Evolutionary conservation across 371 early-diverging fungal genomes (phyloP).

Genomic region (Circinella minor): DNA sequence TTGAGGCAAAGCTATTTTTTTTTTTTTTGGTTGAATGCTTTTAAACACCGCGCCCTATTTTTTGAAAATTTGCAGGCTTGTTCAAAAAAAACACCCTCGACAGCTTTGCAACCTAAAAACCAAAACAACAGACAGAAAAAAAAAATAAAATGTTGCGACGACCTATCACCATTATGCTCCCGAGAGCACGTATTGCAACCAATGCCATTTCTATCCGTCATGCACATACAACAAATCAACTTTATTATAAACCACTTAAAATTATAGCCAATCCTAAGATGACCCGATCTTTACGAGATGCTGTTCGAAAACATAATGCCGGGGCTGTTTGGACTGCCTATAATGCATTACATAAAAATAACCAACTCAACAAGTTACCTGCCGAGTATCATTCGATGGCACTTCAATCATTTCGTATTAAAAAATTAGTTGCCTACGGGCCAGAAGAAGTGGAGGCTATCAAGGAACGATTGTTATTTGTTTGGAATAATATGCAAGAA

Average conservation of each 20-base stretch:
- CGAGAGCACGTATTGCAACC: background rate
- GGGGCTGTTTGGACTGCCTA: constrained; percentile 50
- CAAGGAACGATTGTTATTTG: constrained; percentile 30
- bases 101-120: background rate
- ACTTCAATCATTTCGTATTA: constrained; percentile 39
- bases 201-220: background rate
- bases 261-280: background rate
- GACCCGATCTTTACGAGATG: constrained; percentile 30
- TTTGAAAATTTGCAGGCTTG: too few relatives aligned
- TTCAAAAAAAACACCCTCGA: too few relatives aligned
- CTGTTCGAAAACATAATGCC: constrained; percentile 34
- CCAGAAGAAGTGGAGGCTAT: constrained; percentile 32
- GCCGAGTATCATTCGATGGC: constrained; percentile 41
- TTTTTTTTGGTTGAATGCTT: too few relatives aligned
- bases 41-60: too few relatives aligned
- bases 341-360: constrained; percentile 23
- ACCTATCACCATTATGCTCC: constrained; percentile 2
- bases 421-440: constrained; percentile 27
- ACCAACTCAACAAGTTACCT: constrained; percentile 25
- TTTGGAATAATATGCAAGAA: constrained; percentile 34
- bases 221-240: background rate
- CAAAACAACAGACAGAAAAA: background rate
- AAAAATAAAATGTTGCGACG: background rate
- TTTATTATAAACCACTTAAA: constrained; percentile 4
- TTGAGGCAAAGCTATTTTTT: too few relatives aligned